Evolutionary conservation across 805 yeast species (phyloP).

Genomic region (Ogataea methylovora): DNA sequence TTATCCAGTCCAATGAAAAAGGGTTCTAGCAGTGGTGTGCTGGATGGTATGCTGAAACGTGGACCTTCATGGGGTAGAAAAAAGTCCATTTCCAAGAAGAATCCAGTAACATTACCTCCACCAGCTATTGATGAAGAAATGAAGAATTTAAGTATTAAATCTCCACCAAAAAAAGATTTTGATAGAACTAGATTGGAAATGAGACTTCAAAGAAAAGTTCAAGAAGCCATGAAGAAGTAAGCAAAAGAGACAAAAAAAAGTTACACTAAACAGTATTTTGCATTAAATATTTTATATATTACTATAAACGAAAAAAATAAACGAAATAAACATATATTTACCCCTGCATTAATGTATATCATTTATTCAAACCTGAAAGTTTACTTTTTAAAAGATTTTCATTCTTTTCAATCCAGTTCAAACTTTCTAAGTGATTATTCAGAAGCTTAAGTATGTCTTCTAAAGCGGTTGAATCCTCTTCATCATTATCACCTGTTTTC

Average conservation of each 20-base stretch:
- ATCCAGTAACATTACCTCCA: too few species aligned
- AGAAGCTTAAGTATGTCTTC: conserved; percentile 73
- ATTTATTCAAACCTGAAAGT: conserved; percentile 33
- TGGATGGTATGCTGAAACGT: too few species aligned
- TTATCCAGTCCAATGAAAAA: conserved; percentile 10
- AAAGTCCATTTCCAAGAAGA: too few species aligned
- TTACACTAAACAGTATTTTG: not conserved
- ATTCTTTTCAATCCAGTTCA: conserved; percentile 77
- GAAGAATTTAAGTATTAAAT: too few species aligned
- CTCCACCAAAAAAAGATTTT: conserved; percentile 12
- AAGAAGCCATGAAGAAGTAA: conserved; percentile 24
- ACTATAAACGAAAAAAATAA: too few species aligned
- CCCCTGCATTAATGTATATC: too few species aligned
- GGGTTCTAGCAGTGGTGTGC: too few species aligned
- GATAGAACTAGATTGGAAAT: conserved; percentile 42
- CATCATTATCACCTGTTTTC: conserved; percentile 14
- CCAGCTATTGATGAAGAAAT: too few species aligned
- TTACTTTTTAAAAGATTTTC: conserved; percentile 64
- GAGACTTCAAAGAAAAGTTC: conserved; percentile 39
- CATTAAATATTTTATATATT: not conserved
- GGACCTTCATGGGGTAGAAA: too few species aligned
- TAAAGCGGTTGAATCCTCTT: conserved; percentile 30
- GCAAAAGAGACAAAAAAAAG: not conserved
- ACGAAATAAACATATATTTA: too few species aligned
- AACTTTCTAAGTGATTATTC: conserved; percentile 82